Evolutionary conservation across 2,329 filamentous ascomycete species (phyloP).

Genomic region (Knoxdaviesia proteae): DNA sequence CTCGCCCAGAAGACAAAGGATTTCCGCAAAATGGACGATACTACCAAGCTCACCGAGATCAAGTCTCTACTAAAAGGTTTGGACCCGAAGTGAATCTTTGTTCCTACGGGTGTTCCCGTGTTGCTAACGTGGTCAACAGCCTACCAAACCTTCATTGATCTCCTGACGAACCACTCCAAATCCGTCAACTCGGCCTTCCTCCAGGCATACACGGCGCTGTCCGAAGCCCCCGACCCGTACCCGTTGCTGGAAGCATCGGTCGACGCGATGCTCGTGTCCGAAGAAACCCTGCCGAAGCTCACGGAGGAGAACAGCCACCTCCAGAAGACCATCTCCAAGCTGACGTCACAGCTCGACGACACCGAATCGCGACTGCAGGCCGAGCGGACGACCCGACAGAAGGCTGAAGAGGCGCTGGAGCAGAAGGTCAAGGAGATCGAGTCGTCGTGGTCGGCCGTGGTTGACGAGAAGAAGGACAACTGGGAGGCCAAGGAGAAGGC

Average conservation of each 20-base stretch:
- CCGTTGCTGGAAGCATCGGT: conserved; percentile 90
- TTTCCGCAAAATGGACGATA: conserved; percentile 82
- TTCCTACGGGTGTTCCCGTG: not conserved
- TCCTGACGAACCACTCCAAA: conserved; percentile 90
- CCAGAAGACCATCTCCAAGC: conserved; percentile 53
- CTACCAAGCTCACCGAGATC: conserved; percentile 67
- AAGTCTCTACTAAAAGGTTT: conserved; percentile 74
- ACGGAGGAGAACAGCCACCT: conserved; percentile 74
- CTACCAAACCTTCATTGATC: conserved; percentile 93
- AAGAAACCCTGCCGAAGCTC: conserved; percentile 79
- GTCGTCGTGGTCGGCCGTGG: conserved; percentile 67
- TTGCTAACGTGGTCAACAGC: conserved; percentile 26
- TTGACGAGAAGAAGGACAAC: conserved; percentile 88
- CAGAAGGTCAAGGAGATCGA: conserved; percentile 74
- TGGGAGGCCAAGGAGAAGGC: conserved; percentile 87
- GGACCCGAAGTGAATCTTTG: conserved; percentile 1
- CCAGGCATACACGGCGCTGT: conserved; percentile 78
- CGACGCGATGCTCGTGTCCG: conserved; percentile 64
- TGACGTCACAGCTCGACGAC: conserved; percentile 67
- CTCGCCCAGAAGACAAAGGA: conserved; percentile 98
- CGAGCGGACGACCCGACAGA: conserved; percentile 51
- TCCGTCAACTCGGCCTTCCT: conserved; percentile 82
- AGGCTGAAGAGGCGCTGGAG: conserved; percentile 59
- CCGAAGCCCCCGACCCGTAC: conserved; percentile 91
- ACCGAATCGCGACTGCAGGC: conserved; percentile 61